These are phyloP conservation scores for Phylloboletellus chloephorus DNA, from an alignment of 1,284 basidiomycete species.

Conservation along the genomic window DNA sequence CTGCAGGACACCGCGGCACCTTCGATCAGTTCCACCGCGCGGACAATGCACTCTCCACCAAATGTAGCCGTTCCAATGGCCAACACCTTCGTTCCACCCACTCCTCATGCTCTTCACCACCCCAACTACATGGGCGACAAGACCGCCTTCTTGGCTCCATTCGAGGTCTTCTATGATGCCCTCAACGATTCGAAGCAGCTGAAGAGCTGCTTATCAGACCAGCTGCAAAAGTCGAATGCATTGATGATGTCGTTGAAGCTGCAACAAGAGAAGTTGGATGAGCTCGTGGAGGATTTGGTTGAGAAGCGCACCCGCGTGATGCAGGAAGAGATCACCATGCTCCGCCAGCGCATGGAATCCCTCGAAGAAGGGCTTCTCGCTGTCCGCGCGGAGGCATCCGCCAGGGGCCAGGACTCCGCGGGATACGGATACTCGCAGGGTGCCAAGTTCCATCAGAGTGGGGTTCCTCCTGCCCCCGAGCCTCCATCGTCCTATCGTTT, in stretches of 20 bases:
- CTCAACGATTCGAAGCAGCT: constrained; percentile 69
- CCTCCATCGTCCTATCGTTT: constrained; percentile 25
- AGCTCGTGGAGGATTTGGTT: constrained; percentile 51
- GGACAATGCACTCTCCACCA: constrained; percentile 42
- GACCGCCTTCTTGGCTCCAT: constrained; percentile 68
- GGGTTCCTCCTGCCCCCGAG: constrained; percentile 20
- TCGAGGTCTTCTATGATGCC: constrained; percentile 73
- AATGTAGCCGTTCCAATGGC: constrained; percentile 56
- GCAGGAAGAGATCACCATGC: constrained; percentile 50
- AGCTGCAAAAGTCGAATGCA: constrained; percentile 55
- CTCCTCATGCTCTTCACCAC: constrained; percentile 55
- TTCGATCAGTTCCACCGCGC: constrained; percentile 22
- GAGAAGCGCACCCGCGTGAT: constrained; percentile 51
- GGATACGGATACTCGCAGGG: constrained; percentile 19
- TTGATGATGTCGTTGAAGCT: constrained; percentile 49
- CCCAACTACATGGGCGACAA: constrained; percentile 59
- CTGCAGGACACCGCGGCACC: constrained; percentile 36
- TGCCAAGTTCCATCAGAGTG: constrained; percentile 24
- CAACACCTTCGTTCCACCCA: constrained; percentile 56
- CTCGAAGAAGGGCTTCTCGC: constrained; percentile 49
- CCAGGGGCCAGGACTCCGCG: constrained; percentile 27
- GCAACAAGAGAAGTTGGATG: constrained; percentile 52
- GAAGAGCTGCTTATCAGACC: constrained; percentile 66
- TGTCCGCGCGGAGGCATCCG: constrained; percentile 30
- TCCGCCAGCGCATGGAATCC: constrained; percentile 54